These are phyloP conservation scores for Kazachstania bromeliacearum DNA, from an alignment of 805 yeast species.

Conservation along the genomic window DNA sequence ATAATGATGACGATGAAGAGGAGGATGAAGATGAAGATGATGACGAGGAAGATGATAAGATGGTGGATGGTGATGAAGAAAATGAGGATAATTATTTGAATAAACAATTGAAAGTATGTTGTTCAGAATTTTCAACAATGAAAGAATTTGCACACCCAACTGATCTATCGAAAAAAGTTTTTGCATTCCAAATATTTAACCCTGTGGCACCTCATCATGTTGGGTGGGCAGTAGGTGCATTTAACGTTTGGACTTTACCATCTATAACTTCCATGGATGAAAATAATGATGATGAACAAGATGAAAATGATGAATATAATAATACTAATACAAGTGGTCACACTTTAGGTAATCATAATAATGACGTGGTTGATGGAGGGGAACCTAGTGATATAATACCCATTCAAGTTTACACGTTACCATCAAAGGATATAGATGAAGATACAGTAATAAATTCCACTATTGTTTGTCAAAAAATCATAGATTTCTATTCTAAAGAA, in stretches of 20 bases:
- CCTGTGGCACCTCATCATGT: constrained; percentile 91
- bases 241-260: constrained; percentile 41
- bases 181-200: constrained; percentile 60
- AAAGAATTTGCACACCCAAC: constrained; percentile 68
- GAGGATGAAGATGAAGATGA: constrained; percentile 9
- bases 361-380: constrained; percentile 24
- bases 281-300: neutral
- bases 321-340: constrained; percentile 22
- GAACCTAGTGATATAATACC: constrained; percentile 40
- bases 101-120: constrained; percentile 51
- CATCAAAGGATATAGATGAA: constrained; percentile 38
- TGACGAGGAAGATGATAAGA: constrained; percentile 21
- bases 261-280: constrained; percentile 13
- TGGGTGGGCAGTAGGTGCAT: constrained; percentile 92
- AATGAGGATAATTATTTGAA: constrained; percentile 23
- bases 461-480: constrained; percentile 62
- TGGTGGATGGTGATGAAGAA: constrained; percentile 26
- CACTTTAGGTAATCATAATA: constrained; percentile 3
- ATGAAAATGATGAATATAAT: constrained; percentile 10
- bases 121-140: constrained; percentile 59
- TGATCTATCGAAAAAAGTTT: constrained; percentile 66
- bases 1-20: constrained; percentile 1
- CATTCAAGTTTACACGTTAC: constrained; percentile 52
- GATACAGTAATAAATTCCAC: constrained; percentile 61
- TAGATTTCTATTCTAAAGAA: constrained; percentile 76